Evolutionary conservation across 2,329 filamentous ascomycete species (phyloP).

Genomic region (Venturia pyrina): DNA sequence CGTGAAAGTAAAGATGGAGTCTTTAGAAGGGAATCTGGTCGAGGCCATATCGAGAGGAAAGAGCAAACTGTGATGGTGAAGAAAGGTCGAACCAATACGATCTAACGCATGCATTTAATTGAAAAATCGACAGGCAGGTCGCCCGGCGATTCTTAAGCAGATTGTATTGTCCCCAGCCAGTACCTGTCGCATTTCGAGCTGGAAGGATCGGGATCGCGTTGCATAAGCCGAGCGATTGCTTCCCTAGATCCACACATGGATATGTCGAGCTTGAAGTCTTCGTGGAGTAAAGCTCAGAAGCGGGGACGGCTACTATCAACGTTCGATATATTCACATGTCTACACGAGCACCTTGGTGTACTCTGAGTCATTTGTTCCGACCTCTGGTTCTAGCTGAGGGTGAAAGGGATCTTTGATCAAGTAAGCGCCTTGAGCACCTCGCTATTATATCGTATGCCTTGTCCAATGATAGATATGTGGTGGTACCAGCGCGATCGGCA

Average conservation of each 20-base stretch:
- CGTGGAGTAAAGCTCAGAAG: not conserved
- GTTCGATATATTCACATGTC: not conserved
- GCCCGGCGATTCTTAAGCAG: not conserved
- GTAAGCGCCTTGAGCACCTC: too few relatives aligned
- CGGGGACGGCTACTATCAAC: not conserved
- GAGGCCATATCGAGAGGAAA: not conserved
- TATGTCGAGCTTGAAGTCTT: not conserved
- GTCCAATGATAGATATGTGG: not conserved
- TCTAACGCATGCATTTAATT: not conserved
- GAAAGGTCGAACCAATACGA: not conserved
- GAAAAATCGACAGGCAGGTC: not conserved
- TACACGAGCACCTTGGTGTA: not conserved
- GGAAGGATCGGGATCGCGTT: not conserved
- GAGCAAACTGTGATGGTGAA: not conserved
- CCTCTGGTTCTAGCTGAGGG: not conserved
- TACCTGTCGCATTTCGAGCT: not conserved
- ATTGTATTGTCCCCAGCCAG: not conserved
- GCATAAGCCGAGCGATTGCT: not conserved
- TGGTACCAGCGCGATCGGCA: not conserved
- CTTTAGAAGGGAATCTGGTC: not conserved
- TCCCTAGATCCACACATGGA: not conserved
- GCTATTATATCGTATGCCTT: not conserved
- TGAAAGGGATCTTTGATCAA: too few relatives aligned
- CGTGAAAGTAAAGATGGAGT: not conserved
- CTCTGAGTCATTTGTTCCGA: not conserved